Conservation (phyloP, 1,139 yeast species). For the Kodamaea sp. region DNA sequence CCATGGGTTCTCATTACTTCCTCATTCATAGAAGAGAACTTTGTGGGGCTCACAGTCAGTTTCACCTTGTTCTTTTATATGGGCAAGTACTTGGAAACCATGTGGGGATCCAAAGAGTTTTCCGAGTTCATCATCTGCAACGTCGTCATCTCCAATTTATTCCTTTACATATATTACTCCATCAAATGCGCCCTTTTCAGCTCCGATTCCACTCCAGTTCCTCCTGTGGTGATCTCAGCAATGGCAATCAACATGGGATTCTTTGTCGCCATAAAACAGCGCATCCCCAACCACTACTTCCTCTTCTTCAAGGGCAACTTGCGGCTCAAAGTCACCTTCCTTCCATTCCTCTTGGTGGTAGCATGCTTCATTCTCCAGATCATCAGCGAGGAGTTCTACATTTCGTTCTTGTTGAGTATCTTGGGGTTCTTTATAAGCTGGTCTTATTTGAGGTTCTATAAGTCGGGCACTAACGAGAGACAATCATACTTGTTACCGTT, state of each 20-base stretch:
- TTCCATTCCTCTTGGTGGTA: conserved; percentile 36
- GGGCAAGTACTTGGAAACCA: conserved; percentile 39
- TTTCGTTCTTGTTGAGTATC: conserved; percentile 26
- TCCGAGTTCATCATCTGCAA: conserved; percentile 28
- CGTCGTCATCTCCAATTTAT: conserved; percentile 33
- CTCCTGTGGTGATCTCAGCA: conserved; percentile 40
- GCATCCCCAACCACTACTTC: conserved; percentile 46
- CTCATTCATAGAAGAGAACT: conserved; percentile 36
- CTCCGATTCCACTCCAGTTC: conserved; percentile 20
- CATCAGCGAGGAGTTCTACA: conserved; percentile 32
- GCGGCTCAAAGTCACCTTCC: conserved; percentile 38
- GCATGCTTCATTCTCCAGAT: conserved; percentile 20
- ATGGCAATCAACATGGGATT: conserved; percentile 44
- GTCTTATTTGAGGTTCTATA: conserved; percentile 41
- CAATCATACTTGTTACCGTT: conserved; percentile 45
- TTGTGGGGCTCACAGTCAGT: conserved; percentile 29
- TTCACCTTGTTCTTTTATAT: conserved; percentile 32
- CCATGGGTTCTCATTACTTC: conserved; percentile 44
- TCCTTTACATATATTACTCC: conserved; percentile 36
- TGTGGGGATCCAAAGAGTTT: conserved; percentile 40
- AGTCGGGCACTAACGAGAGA: conserved; percentile 44
- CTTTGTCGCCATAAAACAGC: conserved; percentile 45
- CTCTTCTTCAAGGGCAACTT: conserved; percentile 41
- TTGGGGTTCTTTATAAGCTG: conserved; percentile 41
- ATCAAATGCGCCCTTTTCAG: conserved; percentile 27